These are phyloP conservation scores for Pythium monospermum DNA, from an alignment of 352 stramenopile species.

Conservation along the genomic window DNA sequence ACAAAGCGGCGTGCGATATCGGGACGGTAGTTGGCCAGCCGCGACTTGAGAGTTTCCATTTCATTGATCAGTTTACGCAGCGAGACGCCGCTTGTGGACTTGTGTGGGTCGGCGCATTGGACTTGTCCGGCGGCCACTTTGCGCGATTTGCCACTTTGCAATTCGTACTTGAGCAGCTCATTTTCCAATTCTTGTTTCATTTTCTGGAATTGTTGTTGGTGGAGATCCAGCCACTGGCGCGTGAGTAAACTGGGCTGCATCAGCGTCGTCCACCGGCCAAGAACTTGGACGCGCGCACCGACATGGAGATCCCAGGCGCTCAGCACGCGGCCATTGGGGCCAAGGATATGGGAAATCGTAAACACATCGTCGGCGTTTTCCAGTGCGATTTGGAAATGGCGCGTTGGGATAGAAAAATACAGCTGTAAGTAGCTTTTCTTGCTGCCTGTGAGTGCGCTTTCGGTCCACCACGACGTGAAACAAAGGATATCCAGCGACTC, in stretches of 20 bases:
- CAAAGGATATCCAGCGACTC: constrained; percentile 54
- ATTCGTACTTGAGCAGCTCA: constrained; percentile 61
- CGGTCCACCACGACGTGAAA: constrained; percentile 69
- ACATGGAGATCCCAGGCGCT: constrained; percentile 65
- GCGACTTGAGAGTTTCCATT: constrained; percentile 36
- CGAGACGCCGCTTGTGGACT: constrained; percentile 33
- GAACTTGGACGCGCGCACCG: constrained; percentile 48
- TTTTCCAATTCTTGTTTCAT: constrained; percentile 40
- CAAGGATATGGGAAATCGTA: constrained; percentile 68
- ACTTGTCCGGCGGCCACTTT: constrained; percentile 31
- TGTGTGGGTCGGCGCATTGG: constrained; percentile 48
- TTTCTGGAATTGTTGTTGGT: constrained; percentile 34
- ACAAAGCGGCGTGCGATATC: constrained; percentile 51
- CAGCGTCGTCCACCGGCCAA: constrained; percentile 63
- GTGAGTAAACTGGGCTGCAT: constrained; percentile 71
- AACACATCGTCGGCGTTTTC: constrained; percentile 65
- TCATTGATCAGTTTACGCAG: constrained; percentile 43
- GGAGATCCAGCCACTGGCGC: constrained; percentile 58
- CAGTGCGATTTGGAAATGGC: constrained; percentile 59
- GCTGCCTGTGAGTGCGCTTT: constrained; percentile 32
- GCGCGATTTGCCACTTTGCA: constrained; percentile 27
- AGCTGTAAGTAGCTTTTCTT: constrained; percentile 35
- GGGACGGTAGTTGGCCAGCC: constrained; percentile 46
- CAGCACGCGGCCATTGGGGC: constrained; percentile 37
- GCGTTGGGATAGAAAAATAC: constrained; percentile 67